Base-by-base conservation (phyloP, 495 filamentous ascomycete genomes). In the Penicillium alfredii region DNA sequence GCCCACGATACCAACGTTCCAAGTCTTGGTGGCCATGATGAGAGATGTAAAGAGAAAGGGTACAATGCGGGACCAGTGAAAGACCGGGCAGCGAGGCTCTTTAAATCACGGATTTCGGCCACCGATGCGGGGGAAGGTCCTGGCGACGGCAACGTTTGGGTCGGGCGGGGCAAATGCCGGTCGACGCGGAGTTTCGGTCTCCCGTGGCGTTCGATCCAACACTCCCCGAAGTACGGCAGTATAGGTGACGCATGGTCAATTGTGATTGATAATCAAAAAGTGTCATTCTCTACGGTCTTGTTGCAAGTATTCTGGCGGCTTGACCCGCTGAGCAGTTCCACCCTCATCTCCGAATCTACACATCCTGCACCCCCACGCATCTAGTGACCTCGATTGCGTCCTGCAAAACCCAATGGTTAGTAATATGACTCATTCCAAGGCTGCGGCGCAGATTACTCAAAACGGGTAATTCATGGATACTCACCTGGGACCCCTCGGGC, bases 321-420 rank as follows among this genome's bases (percentile, higher is more conserved):
- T 16, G 1, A 23, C 32, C 10, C 2, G 5, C 24, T 22, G 10
- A 22, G 21, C 22, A n/a, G 3, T 28, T 24, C n/a, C n/a, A 7
- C 12, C 13, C 24, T 33, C 21, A 38, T 23, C 42, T 15, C 7
- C 18, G 17, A 17, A 20, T 27, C 32, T 34, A 48, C 25, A 25
- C 42, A 33, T 49, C 44, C 30, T 73, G 51, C 18, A 71, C 55
- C 26, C 69, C 73, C 3, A 77, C 55, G 53, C 84, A 88, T 38
- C 66, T 68, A 2, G 82, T 79, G 19, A 88, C 76, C 49, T 88
- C 84, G 30, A 88, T 51, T 1, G 73, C 84, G 62, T 87, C 84
- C 80, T 86, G 35, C 4, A 44, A 27, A 19, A 13, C 27, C 11
- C 4, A 22, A 33, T 30, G 13, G 4, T 13, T 21, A 20, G 7